Base-by-base conservation (phyloP, 768 basidiomycete genomes). In the Sporobolomyces pararoseus region DNA sequence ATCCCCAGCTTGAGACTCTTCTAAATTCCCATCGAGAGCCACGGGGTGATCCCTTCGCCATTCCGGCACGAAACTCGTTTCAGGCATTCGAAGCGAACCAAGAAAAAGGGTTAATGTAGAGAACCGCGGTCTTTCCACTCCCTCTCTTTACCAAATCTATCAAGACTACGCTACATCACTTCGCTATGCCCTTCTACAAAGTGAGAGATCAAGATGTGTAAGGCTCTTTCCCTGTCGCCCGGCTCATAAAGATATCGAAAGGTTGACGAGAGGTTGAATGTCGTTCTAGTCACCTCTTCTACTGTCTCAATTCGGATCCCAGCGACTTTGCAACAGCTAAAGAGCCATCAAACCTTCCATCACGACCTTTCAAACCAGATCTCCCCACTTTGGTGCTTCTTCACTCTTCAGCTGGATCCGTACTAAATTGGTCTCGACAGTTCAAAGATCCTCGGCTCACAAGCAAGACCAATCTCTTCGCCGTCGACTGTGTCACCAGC, bases 271-370 rank as follows among this genome's bases (percentile, higher is more conserved):
- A 14, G 14, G 17, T 29, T 53, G 52, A 29, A 10, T 29, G 13
- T 4, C 34, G n/a, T n/a, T n/a, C n/a, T n/a, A 58, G 57, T 19
- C 32, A 70, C 23, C 57, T 70, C 57, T 69, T 46, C 49, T 52
- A 63, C 46, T 31, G 50, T n/a, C n/a, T 53, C 12, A 70, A 70
- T 57, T 63, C 68, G 2, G 42, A 70, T 21, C 68, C 68, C 0
- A 10, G 4, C 0, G 21, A 60, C 19, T 23, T 70, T 21, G 42
- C 44, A 2, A 29, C 19, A 0, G 68, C 68, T 13, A 27, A 62
- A 34, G 62, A 64, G n/a, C 54, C 63, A 25, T 37, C 50, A n/a
- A 39, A 64, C 10, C 68, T 63, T 17, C 29, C 29, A 2, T 60
- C 55, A 29, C n/a, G 50, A 10, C 63, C 68, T 4, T 27, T 52